Percentiles rank a stretch among this genome's conserved stretches.
Conservation (phyloP, 2,329 filamentous ascomycete species). For the Clonostachys rosea region DNA sequence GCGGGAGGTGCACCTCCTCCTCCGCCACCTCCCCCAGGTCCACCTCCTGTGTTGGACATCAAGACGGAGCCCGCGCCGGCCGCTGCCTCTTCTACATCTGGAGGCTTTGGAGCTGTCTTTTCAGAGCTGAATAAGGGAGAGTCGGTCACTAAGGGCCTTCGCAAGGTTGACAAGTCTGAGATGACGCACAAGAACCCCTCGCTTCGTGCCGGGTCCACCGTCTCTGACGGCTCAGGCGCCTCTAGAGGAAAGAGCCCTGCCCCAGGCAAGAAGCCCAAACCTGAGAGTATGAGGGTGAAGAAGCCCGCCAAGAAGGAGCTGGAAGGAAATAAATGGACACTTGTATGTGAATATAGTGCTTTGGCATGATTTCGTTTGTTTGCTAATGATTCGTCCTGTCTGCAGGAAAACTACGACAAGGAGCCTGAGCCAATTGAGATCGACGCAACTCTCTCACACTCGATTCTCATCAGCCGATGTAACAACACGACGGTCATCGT, state of each 20-base stretch:
- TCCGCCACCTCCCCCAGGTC: slow-evolving; percentile 67
- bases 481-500: slow-evolving; percentile 87
- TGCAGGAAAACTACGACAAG: slow-evolving; percentile 85
- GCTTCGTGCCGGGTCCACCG: slow-evolving; percentile 68
- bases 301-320: slow-evolving; percentile 77
- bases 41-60: slow-evolving; percentile 61
- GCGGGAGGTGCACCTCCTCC: slow-evolving; percentile 45
- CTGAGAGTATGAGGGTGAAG: slow-evolving; percentile 78
- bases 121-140: slow-evolving; percentile 86
- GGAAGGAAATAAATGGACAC: slow-evolving; percentile 88
- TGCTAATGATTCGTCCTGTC: neutral
- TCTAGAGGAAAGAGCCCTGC: slow-evolving; percentile 76
- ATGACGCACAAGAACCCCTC: slow-evolving; percentile 99
- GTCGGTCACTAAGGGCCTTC: slow-evolving; percentile 79
- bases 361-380: too few species aligned
- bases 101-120: slow-evolving; percentile 84
- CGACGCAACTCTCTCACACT: slow-evolving; percentile 77
- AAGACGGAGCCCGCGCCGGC: slow-evolving; percentile 30
- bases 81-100: slow-evolving; percentile 29
- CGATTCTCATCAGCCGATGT: slow-evolving; percentile 87
- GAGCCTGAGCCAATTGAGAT: slow-evolving; percentile 70
- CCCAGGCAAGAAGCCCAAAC: slow-evolving; percentile 83
- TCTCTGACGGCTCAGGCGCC: slow-evolving; percentile 51
- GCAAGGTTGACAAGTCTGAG: slow-evolving; percentile 90
- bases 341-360: slow-evolving; percentile 45